Percentiles rank a stretch among this genome's conserved stretches.
These are phyloP conservation scores for Stemphylium beticola DNA, from an alignment of 2,329 filamentous ascomycete genomes.

Conservation along the genomic window DNA sequence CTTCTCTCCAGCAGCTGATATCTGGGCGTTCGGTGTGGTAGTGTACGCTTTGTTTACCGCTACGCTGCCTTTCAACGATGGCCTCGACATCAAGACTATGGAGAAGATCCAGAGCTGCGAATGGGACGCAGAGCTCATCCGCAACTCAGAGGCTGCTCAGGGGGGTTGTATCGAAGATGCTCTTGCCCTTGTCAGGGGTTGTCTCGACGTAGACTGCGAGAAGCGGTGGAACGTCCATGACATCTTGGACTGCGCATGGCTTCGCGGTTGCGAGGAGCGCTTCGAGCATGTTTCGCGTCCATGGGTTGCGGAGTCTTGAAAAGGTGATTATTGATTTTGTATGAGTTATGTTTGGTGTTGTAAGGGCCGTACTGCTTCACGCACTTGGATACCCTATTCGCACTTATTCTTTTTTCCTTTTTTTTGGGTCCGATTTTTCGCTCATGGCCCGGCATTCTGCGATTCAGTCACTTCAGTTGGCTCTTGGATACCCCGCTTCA, in stretches of 20 bases:
- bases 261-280: constrained; percentile 47
- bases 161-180: constrained; percentile 51
- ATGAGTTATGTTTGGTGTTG: constrained; percentile 10
- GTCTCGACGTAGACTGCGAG: constrained; percentile 63
- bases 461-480: constrained; percentile 12
- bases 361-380: constrained; percentile 9
- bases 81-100: constrained; percentile 64
- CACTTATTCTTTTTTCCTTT: constrained; percentile 11
- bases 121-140: constrained; percentile 62
- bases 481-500: constrained; percentile 33
- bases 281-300: constrained; percentile 39
- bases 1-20: constrained; percentile 64
- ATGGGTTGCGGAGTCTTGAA: constrained; percentile 36
- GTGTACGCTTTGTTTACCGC: constrained; percentile 67
- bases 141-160: constrained; percentile 51
- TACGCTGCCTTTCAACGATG: constrained; percentile 66
- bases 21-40: constrained; percentile 72
- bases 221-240: constrained; percentile 64
- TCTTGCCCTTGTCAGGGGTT: constrained; percentile 64
- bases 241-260: constrained; percentile 62
- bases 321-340: constrained; percentile 2
- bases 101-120: constrained; percentile 65
- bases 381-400: constrained; percentile 37
- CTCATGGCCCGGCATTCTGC: constrained; percentile 3
- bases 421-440: background rate